phyloP scores from a whole-genome alignment of 2,329 filamentous ascomycete species.

The Claviceps sp. region DNA sequence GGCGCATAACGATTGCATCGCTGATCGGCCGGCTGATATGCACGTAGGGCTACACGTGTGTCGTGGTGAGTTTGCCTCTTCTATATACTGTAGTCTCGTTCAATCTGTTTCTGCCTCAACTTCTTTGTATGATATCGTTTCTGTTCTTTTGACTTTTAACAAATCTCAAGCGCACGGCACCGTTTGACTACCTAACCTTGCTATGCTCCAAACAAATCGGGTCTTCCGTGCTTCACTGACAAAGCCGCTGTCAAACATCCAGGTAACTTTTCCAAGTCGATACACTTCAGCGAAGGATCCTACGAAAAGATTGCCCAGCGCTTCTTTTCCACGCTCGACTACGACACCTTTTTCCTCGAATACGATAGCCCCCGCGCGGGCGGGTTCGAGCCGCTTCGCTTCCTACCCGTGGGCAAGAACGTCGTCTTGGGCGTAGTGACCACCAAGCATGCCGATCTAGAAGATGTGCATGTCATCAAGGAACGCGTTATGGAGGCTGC shows the following conservation, averaged over 20 bases:
- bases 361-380: slow-evolving; percentile 48
- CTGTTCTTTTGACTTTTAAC: too few species aligned
- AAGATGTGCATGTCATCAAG: slow-evolving; percentile 42
- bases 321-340: slow-evolving; percentile 45
- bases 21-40: slow-evolving; percentile 47
- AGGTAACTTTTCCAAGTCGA: slow-evolving; percentile 48
- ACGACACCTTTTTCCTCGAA: slow-evolving; percentile 48
- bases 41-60: slow-evolving; percentile 58
- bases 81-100: background rate
- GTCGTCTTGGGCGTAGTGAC: slow-evolving; percentile 49
- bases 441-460: slow-evolving; percentile 44
- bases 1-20: slow-evolving; percentile 59
- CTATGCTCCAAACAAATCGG: background rate
- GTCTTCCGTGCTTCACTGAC: background rate
- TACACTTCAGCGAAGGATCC: slow-evolving; percentile 50
- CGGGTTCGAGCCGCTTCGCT: slow-evolving; percentile 46
- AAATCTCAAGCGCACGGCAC: too few species aligned
- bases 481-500: slow-evolving; percentile 43
- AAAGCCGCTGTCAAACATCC: too few species aligned
- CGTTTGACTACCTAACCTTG: too few species aligned
- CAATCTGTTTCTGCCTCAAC: too few species aligned
- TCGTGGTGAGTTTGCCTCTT: slow-evolving; percentile 16
- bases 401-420: slow-evolving; percentile 47
- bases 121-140: too few species aligned
- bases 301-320: slow-evolving; percentile 50